These are phyloP conservation scores for Teratosphaeriaceae sp. DNA, from an alignment of 2,329 filamentous ascomycete species.

Conservation along the genomic window DNA sequence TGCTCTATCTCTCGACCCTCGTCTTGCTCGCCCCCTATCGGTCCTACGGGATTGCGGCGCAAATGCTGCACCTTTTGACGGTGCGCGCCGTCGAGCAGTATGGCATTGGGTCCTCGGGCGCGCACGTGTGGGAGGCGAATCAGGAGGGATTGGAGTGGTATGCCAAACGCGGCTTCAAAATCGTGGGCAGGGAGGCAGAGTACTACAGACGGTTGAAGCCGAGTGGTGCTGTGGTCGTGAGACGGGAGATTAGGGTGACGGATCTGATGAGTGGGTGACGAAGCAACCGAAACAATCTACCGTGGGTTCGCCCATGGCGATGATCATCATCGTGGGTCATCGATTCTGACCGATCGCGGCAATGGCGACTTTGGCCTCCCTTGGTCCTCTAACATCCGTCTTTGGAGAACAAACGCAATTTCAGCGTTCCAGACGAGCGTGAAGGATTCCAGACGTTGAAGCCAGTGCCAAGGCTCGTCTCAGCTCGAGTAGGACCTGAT, in stretches of 20 bases:
- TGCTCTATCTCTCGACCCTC: slow-evolving; percentile 57
- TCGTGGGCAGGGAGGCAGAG: slow-evolving; percentile 44
- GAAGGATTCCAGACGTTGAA: no score
- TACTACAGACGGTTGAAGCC: slow-evolving; percentile 57
- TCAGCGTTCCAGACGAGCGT: no score
- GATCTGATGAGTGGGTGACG: slow-evolving; percentile 11
- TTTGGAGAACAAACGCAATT: no score
- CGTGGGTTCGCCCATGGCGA: no score
- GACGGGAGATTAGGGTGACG: slow-evolving; percentile 33
- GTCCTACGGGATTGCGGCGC: slow-evolving; percentile 49
- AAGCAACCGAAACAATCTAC: no score
- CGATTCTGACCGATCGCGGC: no score
- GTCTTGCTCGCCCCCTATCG: slow-evolving; percentile 55
- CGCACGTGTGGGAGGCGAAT: slow-evolving; percentile 60
- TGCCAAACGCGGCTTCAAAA: slow-evolving; percentile 49
- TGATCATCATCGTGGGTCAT: no score
- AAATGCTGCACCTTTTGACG: slow-evolving; percentile 40
- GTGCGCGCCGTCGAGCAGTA: slow-evolving; percentile 39
- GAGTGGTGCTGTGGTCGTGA: slow-evolving; percentile 45
- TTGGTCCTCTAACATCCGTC: no score
- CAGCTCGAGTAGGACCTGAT: no score
- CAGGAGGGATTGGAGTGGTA: slow-evolving; percentile 57
- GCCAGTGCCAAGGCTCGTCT: no score
- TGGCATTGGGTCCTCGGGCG: slow-evolving; percentile 47
- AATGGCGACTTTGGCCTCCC: no score